Conservation (phyloP, 768 basidiomycete genomes). For the Russula emetica region DNA sequence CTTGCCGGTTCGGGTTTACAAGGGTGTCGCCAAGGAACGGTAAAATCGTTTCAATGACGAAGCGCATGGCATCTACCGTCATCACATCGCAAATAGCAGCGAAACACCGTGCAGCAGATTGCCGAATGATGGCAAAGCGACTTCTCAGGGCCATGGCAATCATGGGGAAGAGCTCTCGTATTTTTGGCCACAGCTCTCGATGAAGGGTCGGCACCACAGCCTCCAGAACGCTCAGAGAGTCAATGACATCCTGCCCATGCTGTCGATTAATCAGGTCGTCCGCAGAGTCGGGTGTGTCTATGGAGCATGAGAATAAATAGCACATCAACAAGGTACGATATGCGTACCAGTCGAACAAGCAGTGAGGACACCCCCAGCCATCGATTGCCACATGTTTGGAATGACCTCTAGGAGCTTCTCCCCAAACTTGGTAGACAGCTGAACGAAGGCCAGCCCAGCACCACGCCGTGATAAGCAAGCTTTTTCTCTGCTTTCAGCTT, state of each 20-base stretch:
- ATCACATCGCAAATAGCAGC: conserved; percentile 85
- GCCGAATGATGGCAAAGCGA: conserved; percentile 83
- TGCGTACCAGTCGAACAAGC: conserved; percentile 62
- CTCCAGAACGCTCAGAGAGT: conserved; percentile 86
- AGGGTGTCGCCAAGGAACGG: conserved; percentile 79
- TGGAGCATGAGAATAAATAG: not conserved
- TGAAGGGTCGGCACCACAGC: conserved; percentile 76
- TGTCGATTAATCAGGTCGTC: conserved; percentile 67
- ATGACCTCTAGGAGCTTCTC: conserved; percentile 64
- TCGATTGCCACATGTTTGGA: conserved; percentile 95
- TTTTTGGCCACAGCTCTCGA: conserved; percentile 59
- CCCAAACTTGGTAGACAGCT: conserved; percentile 76
- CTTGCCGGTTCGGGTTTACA: conserved; percentile 73
- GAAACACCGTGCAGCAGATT: conserved; percentile 81
- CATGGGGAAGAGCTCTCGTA: conserved; percentile 70
- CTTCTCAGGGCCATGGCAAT: conserved; percentile 77
- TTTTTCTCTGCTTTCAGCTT: conserved; percentile 52
- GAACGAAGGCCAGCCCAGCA: conserved; percentile 74
- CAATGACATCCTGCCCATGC: conserved; percentile 85
- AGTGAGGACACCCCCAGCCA: conserved; percentile 71
- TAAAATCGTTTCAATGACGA: conserved; percentile 80
- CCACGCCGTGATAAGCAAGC: conserved; percentile 78
- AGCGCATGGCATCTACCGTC: conserved; percentile 80
- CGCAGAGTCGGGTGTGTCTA: conserved; percentile 47
- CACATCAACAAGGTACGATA: conserved; percentile 1